Conservation (phyloP, 2,329 filamentous ascomycete species). For the Penicillium fuscoglaucum region DNA sequence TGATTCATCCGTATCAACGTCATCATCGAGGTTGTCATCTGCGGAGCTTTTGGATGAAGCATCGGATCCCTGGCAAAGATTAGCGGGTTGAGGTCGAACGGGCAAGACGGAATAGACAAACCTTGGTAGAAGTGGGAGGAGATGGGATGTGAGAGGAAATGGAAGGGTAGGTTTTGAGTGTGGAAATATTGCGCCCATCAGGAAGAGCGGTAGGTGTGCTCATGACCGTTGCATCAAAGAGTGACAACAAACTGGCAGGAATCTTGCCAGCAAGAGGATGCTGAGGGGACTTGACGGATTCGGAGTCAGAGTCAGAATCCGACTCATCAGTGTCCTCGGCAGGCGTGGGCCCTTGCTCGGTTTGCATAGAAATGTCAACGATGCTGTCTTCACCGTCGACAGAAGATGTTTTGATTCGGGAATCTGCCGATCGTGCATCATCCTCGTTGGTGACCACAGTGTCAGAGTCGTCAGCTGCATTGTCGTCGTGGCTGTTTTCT, state of each 20-base stretch:
- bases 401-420: constrained; percentile 72
- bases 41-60: constrained; percentile 9
- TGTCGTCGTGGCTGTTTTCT: constrained; percentile 52
- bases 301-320: constrained; percentile 12
- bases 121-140: constrained; percentile 23
- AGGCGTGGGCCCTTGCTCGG: constrained; percentile 46
- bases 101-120: background rate
- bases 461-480: constrained; percentile 61
- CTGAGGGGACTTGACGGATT: constrained; percentile 46
- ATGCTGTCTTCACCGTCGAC: constrained; percentile 87
- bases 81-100: background rate
- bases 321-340: constrained; percentile 19
- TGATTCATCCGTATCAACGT: constrained; percentile 34
- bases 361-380: constrained; percentile 84
- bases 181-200: constrained; percentile 64
- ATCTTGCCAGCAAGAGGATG: constrained; percentile 56
- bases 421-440: constrained; percentile 65
- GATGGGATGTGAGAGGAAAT: constrained; percentile 50
- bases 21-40: constrained; percentile 30
- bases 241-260: constrained; percentile 61
- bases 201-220: constrained; percentile 59
- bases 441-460: constrained; percentile 64
- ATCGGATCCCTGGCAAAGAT: background rate
- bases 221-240: constrained; percentile 77
- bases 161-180: constrained; percentile 57